phyloP scores from a whole-genome alignment of 495 filamentous ascomycete genomes.

The Neurospora sp. region DNA sequence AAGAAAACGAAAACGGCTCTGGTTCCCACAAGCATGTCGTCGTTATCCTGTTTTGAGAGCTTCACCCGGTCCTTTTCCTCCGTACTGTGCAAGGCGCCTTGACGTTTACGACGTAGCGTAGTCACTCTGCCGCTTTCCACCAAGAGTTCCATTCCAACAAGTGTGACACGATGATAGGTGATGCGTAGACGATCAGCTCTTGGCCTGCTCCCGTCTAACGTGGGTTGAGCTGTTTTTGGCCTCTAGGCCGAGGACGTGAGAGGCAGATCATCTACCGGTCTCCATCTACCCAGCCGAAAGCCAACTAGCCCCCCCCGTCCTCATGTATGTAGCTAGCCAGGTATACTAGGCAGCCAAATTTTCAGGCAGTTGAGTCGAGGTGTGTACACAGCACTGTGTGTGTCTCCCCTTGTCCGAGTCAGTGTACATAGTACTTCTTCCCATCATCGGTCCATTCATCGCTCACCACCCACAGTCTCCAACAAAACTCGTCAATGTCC shows the following conservation, averaged over 20 bases:
- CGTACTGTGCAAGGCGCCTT: neutral
- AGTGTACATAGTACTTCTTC: neutral
- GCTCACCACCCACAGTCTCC: neutral
- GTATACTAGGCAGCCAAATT: neutral
- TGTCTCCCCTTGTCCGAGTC: neutral
- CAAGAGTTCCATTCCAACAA: neutral
- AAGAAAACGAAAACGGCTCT: neutral
- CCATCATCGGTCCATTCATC: neutral
- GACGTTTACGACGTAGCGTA: neutral
- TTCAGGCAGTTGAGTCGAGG: neutral
- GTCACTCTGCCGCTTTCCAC: neutral
- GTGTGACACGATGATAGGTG: neutral
- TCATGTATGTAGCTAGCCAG: neutral
- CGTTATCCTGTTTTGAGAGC: neutral
- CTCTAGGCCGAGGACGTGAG: neutral
- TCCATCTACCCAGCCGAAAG: neutral
- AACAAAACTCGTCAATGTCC: neutral
- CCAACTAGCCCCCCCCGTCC: neutral
- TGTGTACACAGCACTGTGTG: neutral
- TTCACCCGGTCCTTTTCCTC: neutral
- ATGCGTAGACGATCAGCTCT: neutral
- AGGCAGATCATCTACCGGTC: neutral
- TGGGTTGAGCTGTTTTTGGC: neutral
- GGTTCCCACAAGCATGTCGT: neutral
- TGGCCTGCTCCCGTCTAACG: neutral